Evolutionary conservation across 306 rosid genomes (phyloP), one percentile per base, ranked within the genome.

Genomic region (Trifolium subterraneum): DNA sequence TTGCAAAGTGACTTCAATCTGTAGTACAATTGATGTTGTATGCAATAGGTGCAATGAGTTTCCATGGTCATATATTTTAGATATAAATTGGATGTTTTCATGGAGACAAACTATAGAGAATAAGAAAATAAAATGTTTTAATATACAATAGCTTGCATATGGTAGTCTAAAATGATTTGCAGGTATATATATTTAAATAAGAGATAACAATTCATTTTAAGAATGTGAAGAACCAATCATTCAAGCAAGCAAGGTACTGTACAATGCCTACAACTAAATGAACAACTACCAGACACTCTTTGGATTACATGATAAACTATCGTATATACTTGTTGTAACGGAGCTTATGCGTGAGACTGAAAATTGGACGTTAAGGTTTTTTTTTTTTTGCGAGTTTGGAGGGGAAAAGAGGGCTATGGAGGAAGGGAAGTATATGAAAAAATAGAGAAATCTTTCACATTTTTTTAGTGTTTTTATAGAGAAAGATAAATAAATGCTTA

Each of bases 1-100:
- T 88, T 94, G 97, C 79, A 91, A 77, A 79, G 96, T 88, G 76
- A 94, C 88, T 77, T 87, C 89, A 71, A 94, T 86, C 98, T 94
- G 88, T 59, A 70, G 19, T 68, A 66, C 18, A 36, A 38, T 31
- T 44, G 33, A 75, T 35, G 51, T 50, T 42, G 71, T 22, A 73
- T 18, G 70, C 20, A 55, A 48, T 60, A 31, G 36, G 8, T 12
- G 23, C 50, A 70, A 45, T 19, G 22, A 56, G 16, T 50, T 35
- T 55, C 54, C 44, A 52, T 0, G 15, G 54, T 8, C 68, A 69
- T 41, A 29, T 69, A 10, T 54, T 56, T 38, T 12, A 36, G 10
- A 35, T 72, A 54, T 62, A 48, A 13, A 50, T 16, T 3, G 0
- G 16, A 75, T 72, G 51, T 39, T 68, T 47, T 18, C 55, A 11